Evolutionary conservation across 176 grass and related monocot species (phyloP).

Genomic region (Stipa capillata): DNA sequence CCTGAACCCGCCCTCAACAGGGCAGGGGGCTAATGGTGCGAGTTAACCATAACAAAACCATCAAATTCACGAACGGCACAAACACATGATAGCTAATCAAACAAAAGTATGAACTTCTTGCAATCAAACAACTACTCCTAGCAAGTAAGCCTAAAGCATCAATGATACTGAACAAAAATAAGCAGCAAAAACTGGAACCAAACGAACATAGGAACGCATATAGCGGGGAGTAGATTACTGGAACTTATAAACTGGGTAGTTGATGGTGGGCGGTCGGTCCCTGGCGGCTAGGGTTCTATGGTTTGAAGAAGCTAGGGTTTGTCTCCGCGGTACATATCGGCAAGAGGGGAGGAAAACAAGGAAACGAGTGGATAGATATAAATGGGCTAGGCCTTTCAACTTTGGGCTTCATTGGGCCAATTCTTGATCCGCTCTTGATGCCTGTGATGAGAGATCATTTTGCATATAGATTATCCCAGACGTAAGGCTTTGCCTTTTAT

Average conservation of each 20-base stretch:
- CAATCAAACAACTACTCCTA: neutral
- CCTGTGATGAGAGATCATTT: neutral
- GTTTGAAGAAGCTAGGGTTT: neutral
- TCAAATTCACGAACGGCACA: neutral
- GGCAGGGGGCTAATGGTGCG: slow-evolving; percentile 62
- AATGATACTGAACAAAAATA: too few relatives aligned
- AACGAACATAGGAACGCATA: too few relatives aligned
- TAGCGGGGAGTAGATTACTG: too few relatives aligned
- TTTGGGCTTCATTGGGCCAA: neutral
- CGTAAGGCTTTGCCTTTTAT: too few relatives aligned
- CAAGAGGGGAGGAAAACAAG: neutral
- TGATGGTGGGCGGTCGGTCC: too few relatives aligned
- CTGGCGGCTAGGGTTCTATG: neutral
- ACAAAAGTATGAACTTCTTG: neutral
- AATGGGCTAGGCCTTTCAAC: neutral
- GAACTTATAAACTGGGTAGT: too few relatives aligned
- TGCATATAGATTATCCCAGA: too few relatives aligned
- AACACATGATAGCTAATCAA: neutral
- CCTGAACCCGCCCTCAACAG: slow-evolving; percentile 19
- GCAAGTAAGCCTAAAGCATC: neutral
- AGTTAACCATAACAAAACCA: neutral
- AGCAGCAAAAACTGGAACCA: too few relatives aligned
- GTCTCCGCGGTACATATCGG: neutral
- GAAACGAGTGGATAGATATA: neutral
- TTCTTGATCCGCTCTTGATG: neutral